phyloP scores from a whole-genome alignment of 164 flowering plant species.

The Taxillus chinensis region DNA sequence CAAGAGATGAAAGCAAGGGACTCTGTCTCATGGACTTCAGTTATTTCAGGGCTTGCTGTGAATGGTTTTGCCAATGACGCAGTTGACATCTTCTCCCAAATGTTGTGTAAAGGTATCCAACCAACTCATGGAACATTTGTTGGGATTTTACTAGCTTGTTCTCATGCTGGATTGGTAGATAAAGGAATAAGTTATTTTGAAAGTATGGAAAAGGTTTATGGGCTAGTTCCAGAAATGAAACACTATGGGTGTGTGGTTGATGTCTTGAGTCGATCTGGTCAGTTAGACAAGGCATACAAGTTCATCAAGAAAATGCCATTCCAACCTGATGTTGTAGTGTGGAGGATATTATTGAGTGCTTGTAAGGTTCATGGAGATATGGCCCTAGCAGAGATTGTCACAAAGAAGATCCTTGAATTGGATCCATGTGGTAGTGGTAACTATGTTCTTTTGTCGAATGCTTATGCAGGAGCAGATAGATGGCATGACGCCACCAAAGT shows the following conservation, averaged over 20 bases:
- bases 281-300: conserved; percentile 41
- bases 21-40: conserved; percentile 56
- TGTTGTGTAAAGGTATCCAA: conserved; percentile 37
- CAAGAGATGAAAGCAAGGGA: conserved; percentile 43
- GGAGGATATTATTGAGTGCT: conserved; percentile 60
- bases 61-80: conserved; percentile 50
- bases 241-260: conserved; percentile 75
- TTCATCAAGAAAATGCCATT: conserved; percentile 45
- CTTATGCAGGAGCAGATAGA: conserved; percentile 49
- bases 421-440: conserved; percentile 53
- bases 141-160: conserved; percentile 58
- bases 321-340: conserved; percentile 38
- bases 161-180: conserved; percentile 58
- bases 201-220: conserved; percentile 38
- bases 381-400: conserved; percentile 40
- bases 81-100: conserved; percentile 38
- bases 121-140: conserved; percentile 58
- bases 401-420: conserved; percentile 40
- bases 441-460: conserved; percentile 47
- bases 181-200: conserved; percentile 44
- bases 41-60: conserved; percentile 61
- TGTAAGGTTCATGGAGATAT: conserved; percentile 54
- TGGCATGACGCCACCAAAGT: conserved; percentile 48
- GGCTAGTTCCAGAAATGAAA: conserved; percentile 50
- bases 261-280: conserved; percentile 55